Evolutionary conservation across 768 basidiomycete species (phyloP), one percentile per base, ranked within the genome.

Genomic region (Roridomyces roridus): DNA sequence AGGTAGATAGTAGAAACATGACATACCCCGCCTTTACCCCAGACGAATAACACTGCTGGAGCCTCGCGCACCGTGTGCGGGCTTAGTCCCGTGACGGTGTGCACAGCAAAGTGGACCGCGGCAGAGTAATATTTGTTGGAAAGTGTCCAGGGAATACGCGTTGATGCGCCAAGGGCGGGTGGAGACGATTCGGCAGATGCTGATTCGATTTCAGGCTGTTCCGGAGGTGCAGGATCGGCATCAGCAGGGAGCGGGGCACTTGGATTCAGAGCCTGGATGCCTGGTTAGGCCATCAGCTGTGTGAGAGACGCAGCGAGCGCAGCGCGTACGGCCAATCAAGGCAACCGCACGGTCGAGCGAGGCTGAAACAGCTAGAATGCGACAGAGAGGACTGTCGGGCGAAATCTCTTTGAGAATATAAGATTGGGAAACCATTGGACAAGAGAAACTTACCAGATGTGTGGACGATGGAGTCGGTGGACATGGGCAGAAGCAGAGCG

Each of bases 111-210:
- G 57, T 86, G 84, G 7, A 94, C 88, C 55, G 81, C 77, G 2
- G 92, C 92, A 14, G 83, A 83, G 73, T 94, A 94, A 72, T 94
- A 94, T 69, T 84, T 87, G 76, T 93, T 93, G 47, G 73, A 72
- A 58, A 93, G 89, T 37, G 83, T 88, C 91, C 90, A 93, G 10
- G 88, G 86, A 28, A 90, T 72, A 29, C 62, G 73, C 34, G 68
- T 63, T 48, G 62, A 52, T 39, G 57, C 57, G n/a, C 62, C 67
- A 10, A 64, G 66, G 25, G 46, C 66, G 31, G 57, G 24, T 10
- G 51, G 39, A 35, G 60, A 43, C 25, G 53, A 29, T 20, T 46
- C 37, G 8, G 51, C 14, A 50, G 14, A 12, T 23, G 51, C 14
- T 52, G 14, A 12, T 23, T 37, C 29, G 25, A 35, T 46, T 47